Conservation (phyloP, 768 basidiomycete species). For the Termitomyces sp. region DNA sequence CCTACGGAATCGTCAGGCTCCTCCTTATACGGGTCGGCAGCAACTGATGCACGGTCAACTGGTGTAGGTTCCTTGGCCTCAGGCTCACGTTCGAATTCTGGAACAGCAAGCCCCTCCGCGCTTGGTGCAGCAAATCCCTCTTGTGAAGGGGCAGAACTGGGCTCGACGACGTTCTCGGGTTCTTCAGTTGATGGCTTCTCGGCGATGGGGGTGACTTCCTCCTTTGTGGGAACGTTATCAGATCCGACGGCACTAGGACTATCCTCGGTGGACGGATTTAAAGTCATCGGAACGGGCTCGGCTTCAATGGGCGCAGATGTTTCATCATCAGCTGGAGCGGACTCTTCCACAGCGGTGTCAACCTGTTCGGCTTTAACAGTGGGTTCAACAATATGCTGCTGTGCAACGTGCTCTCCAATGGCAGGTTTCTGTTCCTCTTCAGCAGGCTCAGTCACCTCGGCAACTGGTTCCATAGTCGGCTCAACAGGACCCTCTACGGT, state of each 20-base stretch:
- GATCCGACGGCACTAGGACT: neutral
- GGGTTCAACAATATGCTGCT: neutral
- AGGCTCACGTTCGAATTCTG: neutral
- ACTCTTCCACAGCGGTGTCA: neutral
- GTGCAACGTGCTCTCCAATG: neutral
- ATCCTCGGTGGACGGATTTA: neutral
- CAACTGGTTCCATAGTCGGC: neutral
- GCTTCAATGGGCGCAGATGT: neutral
- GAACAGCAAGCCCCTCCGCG: neutral
- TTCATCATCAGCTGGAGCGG: neutral
- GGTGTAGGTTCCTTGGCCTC: neutral
- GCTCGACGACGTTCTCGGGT: neutral
- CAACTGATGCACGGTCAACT: neutral
- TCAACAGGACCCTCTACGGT: neutral
- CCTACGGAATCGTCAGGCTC: neutral
- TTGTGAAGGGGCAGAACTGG: neutral
- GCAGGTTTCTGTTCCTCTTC: slow-evolving; percentile 4
- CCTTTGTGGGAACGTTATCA: neutral
- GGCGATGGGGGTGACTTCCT: neutral
- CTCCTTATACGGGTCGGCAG: neutral
- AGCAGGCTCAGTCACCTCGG: slow-evolving; percentile 5
- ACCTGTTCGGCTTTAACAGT: neutral
- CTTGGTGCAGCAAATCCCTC: neutral
- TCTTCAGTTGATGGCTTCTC: neutral
- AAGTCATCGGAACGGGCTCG: neutral